Conservation (phyloP, 176 grass and related monocot genomes). For the Bothriochloa decipiens region DNA sequence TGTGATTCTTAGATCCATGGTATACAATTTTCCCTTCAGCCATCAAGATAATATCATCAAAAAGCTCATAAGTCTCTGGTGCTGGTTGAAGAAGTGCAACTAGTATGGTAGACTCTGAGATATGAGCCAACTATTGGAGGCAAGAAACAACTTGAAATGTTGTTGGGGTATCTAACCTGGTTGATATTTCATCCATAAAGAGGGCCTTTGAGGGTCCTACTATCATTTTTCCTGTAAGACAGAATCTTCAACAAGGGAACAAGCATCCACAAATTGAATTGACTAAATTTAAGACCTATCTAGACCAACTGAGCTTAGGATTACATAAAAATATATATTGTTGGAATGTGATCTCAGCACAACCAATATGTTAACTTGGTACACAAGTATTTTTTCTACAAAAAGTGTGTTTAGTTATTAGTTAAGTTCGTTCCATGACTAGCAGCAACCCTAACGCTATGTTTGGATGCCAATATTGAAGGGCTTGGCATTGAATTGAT, state of each 20-base stretch:
- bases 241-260: conserved; percentile 6
- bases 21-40: conserved; percentile 79
- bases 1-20: conserved; percentile 53
- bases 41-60: conserved; percentile 91
- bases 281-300: not conserved
- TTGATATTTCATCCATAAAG: conserved; percentile 93
- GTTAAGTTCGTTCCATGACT: too few species aligned
- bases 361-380: too few species aligned
- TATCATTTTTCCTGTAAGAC: conserved; percentile 70
- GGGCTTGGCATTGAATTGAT: too few species aligned
- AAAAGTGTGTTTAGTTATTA: too few species aligned
- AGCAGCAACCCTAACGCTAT: too few species aligned
- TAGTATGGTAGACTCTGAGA: conserved; percentile 56
- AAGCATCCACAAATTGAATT: not conserved
- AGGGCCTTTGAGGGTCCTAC: conserved; percentile 73
- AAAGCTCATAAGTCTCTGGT: conserved; percentile 74
- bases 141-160: conserved; percentile 76
- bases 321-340: too few species aligned
- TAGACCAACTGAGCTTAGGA: too few species aligned
- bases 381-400: too few species aligned
- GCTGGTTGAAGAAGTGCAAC: conserved; percentile 81
- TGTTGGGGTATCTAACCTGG: conserved; percentile 77
- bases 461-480: too few species aligned
- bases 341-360: too few species aligned
- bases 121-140: conserved; percentile 66